phyloP scores from a whole-genome alignment of 139 green algal genomes.

The Chlamydomonas applanata region DNA sequence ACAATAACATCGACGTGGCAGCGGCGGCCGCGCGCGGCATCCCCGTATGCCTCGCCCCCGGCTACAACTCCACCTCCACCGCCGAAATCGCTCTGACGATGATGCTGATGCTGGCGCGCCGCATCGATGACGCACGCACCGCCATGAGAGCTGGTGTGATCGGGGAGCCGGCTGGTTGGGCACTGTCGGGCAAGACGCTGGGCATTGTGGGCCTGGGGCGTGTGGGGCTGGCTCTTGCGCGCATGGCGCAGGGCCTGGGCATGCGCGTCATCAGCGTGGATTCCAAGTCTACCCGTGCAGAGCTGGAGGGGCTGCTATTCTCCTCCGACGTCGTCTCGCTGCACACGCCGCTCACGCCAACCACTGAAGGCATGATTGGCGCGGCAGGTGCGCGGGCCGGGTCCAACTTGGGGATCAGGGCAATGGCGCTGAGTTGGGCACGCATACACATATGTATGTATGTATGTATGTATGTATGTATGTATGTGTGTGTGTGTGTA shows the following conservation, averaged over 20 bases:
- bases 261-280: conserved; percentile 42
- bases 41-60: conserved; percentile 51
- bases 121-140: conserved; percentile 28
- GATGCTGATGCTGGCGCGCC: conserved; percentile 56
- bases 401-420: too few species aligned
- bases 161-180: conserved; percentile 36
- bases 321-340: conserved; percentile 38
- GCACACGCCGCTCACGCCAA: conserved; percentile 48
- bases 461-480: too few species aligned
- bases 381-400: not conserved
- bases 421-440: too few species aligned
- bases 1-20: conserved; percentile 54
- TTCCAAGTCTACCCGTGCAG: conserved; percentile 24
- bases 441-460: too few species aligned
- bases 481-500: too few species aligned
- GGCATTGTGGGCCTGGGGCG: conserved; percentile 54
- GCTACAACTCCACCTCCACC: conserved; percentile 16
- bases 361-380: conserved; percentile 44
- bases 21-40: conserved; percentile 34
- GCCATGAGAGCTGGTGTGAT: conserved; percentile 32
- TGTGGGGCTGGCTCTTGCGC: conserved; percentile 39
- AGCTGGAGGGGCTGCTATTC: conserved; percentile 41
- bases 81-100: conserved; percentile 50
- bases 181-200: conserved; percentile 49
- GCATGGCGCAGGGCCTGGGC: conserved; percentile 34